Base-by-base conservation (phyloP, 1,139 yeast species). In the Zygosaccharomyces sapae region DNA sequence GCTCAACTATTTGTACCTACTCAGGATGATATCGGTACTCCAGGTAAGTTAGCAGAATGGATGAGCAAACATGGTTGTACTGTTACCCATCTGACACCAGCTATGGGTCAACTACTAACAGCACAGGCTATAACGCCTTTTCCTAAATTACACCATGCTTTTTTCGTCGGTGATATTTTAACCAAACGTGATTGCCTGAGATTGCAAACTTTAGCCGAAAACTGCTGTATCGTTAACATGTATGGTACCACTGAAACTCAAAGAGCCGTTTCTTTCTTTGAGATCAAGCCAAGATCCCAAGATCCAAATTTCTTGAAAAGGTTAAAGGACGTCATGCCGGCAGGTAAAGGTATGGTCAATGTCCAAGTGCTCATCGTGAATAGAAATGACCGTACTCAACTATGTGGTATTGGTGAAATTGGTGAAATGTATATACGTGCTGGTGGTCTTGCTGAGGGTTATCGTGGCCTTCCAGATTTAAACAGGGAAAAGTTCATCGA, bases 221-320 rank as follows among this genome's bases (percentile, higher is more conserved):
- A 92, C 63, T 95, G 88, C 45, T 74, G 71, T 63, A 90, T 94
- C 65, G 95, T 94, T 55, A 94, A 94, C 70, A 94, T 94, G 99
- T 94, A 94, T 67, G 99, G 99, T 63, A 94, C 98, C 35, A 94
- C 99, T 8, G 99, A 94, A 70, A 94, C 98, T 12, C 99, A 94
- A 72, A 80, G 98, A 66, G 89, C 98, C 1, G 99, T 94, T 16
- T 89, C 97, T 0, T 94, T 79, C 70, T 94, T 81, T 68, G 95
- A 88, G 65, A 90, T 94, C 54, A 81, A 87, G 46, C 81, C 95
- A 30, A 76, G 88, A 56, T 67, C 76, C 35, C 66, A 74, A 33
- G 90, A 89, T 64, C 77, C 95, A 20, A 71, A 78, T 16, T 90
- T 86, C 68, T 75, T 94, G 63, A 83, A 81, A 63, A 78, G 83